A percentile compares a stretch with the other conserved stretches of the same genome.
phyloP scores from a whole-genome alignment of 257 asterid genomes.

The Coffea canephora region DNA sequence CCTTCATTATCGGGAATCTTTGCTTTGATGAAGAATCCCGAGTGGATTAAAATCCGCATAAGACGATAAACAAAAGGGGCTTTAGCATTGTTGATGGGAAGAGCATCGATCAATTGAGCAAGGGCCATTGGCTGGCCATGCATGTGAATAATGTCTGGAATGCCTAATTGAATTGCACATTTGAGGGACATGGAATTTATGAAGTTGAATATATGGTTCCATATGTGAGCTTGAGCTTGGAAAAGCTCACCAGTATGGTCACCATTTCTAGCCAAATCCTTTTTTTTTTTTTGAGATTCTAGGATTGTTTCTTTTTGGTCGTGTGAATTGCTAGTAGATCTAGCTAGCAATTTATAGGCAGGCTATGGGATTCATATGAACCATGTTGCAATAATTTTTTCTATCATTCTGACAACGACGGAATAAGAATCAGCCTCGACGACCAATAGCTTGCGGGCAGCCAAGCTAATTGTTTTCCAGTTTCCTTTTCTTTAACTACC shows the following conservation, averaged over 20 bases:
- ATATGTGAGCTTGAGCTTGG: slow-evolving; percentile 25
- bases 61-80: slow-evolving; percentile 7
- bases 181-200: slow-evolving; percentile 24
- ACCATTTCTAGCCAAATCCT: slow-evolving; percentile 6
- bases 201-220: slow-evolving; percentile 21
- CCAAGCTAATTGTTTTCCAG: too few species aligned
- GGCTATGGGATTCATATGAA: too few species aligned
- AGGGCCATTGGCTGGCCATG: slow-evolving; percentile 16
- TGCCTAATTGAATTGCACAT: slow-evolving; percentile 26
- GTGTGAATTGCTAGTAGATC: too few species aligned
- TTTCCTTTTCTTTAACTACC: too few species aligned
- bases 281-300: neutral
- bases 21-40: slow-evolving; percentile 15
- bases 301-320: too few species aligned
- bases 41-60: slow-evolving; percentile 14
- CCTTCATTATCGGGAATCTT: neutral
- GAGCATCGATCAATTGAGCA: slow-evolving; percentile 10
- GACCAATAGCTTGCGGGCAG: too few species aligned
- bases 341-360: too few species aligned
- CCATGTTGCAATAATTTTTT: too few species aligned
- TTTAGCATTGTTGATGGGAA: slow-evolving; percentile 18
- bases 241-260: slow-evolving; percentile 10
- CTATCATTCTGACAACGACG: too few species aligned
- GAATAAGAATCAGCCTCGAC: too few species aligned
- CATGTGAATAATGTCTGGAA: slow-evolving; percentile 24